Conservation (phyloP, 768 basidiomycete species). For the Favolaschia claudopus region DNA sequence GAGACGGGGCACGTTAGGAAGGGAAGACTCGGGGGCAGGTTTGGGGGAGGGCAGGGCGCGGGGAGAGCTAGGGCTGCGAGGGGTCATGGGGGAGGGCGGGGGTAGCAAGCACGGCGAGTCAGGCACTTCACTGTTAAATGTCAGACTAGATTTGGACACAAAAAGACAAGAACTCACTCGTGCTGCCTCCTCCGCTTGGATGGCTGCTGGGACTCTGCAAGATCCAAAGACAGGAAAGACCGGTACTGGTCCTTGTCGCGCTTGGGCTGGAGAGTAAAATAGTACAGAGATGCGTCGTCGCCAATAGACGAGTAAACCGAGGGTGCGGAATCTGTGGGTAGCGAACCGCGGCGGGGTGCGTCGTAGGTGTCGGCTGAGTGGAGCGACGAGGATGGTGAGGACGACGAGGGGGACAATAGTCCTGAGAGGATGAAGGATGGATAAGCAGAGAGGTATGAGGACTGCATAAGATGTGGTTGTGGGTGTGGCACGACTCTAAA, state of each 20-base stretch:
- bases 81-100: conserved; percentile 8
- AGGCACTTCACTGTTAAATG: conserved; percentile 10
- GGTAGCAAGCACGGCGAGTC: conserved; percentile 1
- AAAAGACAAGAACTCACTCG: neutral
- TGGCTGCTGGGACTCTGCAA: conserved; percentile 46
- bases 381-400: conserved; percentile 9
- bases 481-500: no score
- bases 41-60: conserved; percentile 23
- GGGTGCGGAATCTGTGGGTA: conserved; percentile 30
- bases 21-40: conserved; percentile 6
- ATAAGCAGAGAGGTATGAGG: neutral
- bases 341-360: conserved; percentile 22
- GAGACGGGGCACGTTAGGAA: conserved; percentile 20
- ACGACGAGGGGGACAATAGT: conserved; percentile 42
- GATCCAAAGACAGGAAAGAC: conserved; percentile 60
- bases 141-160: neutral
- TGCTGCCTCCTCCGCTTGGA: conserved; percentile 38
- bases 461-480: no score
- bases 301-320: neutral
- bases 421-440: conserved; percentile 49
- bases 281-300: conserved; percentile 40
- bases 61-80: conserved; percentile 12
- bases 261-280: conserved; percentile 45
- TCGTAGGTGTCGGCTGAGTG: conserved; percentile 16
- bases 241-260: conserved; percentile 40